Evolutionary conservation across 371 early-diverging fungal genomes (phyloP).

Genomic region (Zopfochytrium polystomum): DNA sequence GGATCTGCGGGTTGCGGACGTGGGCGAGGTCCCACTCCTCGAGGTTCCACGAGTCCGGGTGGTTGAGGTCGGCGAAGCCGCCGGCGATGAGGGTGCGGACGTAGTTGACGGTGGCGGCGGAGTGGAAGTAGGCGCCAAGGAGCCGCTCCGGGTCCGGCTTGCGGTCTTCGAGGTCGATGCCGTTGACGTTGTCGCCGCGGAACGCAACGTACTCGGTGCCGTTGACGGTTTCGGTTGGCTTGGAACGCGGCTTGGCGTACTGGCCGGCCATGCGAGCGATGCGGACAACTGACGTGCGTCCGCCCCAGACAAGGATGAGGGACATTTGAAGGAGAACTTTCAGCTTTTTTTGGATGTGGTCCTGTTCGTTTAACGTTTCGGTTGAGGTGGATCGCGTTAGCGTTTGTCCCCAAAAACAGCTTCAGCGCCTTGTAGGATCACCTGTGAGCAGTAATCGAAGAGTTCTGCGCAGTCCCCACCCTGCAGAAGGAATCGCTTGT

Average conservation of each 20-base stretch:
- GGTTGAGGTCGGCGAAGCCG: constrained; percentile 87
- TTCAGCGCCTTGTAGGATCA: constrained; percentile 19
- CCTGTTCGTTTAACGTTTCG: constrained; percentile 44
- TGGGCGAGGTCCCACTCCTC: constrained; percentile 85
- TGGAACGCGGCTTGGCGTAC: constrained; percentile 95
- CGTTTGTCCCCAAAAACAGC: not conserved
- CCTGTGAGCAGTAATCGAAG: constrained; percentile 92
- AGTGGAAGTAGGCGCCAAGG: constrained; percentile 91
- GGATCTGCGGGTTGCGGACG: constrained; percentile 75
- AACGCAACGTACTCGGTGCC: constrained; percentile 69
- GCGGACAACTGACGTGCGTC: constrained; percentile 85
- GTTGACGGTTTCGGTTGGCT: constrained; percentile 81
- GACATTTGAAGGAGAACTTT: constrained; percentile 96
- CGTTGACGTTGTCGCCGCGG: constrained; percentile 95
- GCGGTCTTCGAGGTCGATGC: constrained; percentile 80
- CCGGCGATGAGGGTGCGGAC: constrained; percentile 77
- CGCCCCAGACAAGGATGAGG: constrained; percentile 90
- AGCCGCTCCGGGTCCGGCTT: constrained; percentile 92
- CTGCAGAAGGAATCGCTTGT: constrained; percentile 89
- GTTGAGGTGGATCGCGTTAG: not conserved
- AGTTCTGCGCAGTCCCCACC: constrained; percentile 98
- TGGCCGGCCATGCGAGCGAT: constrained; percentile 94
- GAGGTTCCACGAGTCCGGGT: constrained; percentile 73
- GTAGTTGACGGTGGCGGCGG: constrained; percentile 94
- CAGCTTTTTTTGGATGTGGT: constrained; percentile 87